Evolutionary conservation across 139 green algal species (phyloP), one percentile per base, ranked within the genome.

Genomic region (Nannochloris sp.): DNA sequence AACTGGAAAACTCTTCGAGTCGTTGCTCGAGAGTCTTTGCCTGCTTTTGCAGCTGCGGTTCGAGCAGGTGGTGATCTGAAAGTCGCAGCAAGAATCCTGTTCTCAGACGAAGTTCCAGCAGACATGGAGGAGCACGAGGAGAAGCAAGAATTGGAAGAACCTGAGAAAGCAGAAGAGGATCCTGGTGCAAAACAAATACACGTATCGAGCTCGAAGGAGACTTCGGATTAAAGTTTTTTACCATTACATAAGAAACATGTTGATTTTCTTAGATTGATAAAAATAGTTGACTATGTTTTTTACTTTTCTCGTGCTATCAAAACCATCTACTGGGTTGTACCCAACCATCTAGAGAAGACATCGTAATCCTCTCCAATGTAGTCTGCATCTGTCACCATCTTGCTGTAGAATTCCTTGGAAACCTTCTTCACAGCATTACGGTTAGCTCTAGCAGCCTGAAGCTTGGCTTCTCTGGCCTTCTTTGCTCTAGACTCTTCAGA

Each of bases 291-390:
- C 34, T 40, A 40, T 40, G 8, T 40, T 14, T 40, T 40, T 40
- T 40, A 40, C 27, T 29, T 40, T 3, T 40, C 34, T 40, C 34
- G 34, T 40, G 34, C 34, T 40, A 40, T 40, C 34, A 40, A 40
- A 40, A 40, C 34, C 34, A 40, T 40, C 34, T 68, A 50, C 34
- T 61, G 34, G 37, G 65, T 60, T 34, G 50, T 55, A 57, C 70
- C 73, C 61, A 93, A 78, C 88, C 88, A 95, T 56, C 66, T 74
- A 53, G 67, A 66, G 66, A 96, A 96, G 69, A 85, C 79, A 66
- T 96, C 89, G 77, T 94, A 96, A 79, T 96, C 87, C 72, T 90
- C 78, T 57, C 88, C 88, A 61, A 85, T 66, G 75, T 93, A 96
- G 64, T 95, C 88, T 40, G 72, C 81, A 66, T 95, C 88, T 44